phyloP scores from a whole-genome alignment of 192 early-diverging fungal species.

The Coemansia reversa region DNA sequence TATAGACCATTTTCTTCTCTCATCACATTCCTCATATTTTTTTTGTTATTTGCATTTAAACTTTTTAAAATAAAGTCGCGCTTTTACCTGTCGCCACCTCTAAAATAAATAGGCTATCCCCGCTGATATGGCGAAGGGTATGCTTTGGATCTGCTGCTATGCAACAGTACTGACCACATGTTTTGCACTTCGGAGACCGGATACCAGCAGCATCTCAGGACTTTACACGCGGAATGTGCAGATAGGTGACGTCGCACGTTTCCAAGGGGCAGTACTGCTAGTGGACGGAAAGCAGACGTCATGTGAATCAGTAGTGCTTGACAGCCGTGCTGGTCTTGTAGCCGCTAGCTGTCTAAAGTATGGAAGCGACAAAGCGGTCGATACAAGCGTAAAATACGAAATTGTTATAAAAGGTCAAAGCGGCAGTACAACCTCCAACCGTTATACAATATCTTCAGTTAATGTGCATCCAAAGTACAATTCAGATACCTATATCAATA shows the following conservation, averaged over 20 bases:
- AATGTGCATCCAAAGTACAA: slow-evolving; percentile 29
- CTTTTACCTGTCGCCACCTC: neutral
- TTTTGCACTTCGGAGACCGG: neutral
- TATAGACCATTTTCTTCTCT: neutral
- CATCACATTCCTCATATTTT: neutral
- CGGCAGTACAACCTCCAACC: slow-evolving; percentile 14
- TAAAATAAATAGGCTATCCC: neutral
- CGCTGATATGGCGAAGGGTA: slow-evolving; percentile 3
- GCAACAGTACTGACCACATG: slow-evolving; percentile 1
- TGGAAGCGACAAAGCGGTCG: slow-evolving; percentile 3
- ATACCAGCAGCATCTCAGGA: neutral
- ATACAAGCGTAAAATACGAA: slow-evolving; percentile 15
- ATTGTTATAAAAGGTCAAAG: slow-evolving; percentile 18
- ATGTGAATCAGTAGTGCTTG: slow-evolving; percentile 40
- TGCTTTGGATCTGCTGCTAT: slow-evolving; percentile 3
- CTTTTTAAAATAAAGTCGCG: neutral
- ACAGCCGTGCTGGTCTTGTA: slow-evolving; percentile 36
- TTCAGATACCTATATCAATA: slow-evolving; percentile 24
- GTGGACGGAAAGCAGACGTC: slow-evolving; percentile 33
- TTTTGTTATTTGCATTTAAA: neutral
- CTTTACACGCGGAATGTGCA: slow-evolving; percentile 20
- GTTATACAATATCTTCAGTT: slow-evolving; percentile 15
- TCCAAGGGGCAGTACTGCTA: slow-evolving; percentile 28
- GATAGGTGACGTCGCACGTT: slow-evolving; percentile 11
- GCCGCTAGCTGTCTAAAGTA: slow-evolving; percentile 41